Conservation (phyloP, 148 eudicot species). For the Gaultheria prostrata region DNA sequence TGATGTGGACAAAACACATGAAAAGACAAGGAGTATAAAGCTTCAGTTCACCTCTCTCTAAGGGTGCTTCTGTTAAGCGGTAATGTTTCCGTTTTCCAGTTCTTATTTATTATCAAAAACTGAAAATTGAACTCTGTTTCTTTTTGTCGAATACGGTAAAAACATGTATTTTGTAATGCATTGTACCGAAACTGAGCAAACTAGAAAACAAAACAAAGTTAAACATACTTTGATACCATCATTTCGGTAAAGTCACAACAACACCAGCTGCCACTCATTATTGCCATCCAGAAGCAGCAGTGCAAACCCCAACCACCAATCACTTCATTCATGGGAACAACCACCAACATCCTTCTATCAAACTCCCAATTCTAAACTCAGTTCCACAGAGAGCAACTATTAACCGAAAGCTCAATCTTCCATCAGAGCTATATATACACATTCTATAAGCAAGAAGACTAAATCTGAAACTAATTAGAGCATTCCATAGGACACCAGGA, state of each 20-base stretch:
- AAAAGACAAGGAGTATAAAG: not conserved
- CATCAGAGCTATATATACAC: not conserved
- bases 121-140: not conserved
- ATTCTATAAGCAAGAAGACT: not conserved
- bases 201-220: not conserved
- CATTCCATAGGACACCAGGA: not conserved
- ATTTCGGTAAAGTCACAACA: not conserved
- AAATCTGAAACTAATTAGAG: not conserved
- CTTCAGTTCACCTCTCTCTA: conserved; percentile 3
- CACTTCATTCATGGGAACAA: conserved; percentile 5
- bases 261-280: not conserved
- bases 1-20: not conserved
- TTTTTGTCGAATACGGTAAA: not conserved
- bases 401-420: not conserved
- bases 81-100: not conserved
- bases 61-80: not conserved
- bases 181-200: not conserved
- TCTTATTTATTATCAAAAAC: not conserved
- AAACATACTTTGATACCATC: not conserved
- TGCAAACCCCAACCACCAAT: not conserved
- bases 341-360: not conserved
- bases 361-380: not conserved
- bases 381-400: not conserved
- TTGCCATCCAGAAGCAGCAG: not conserved
- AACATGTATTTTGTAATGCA: not conserved